Percentiles rank a stretch among this genome's conserved stretches.
phyloP scores from a whole-genome alignment of 2,329 filamentous ascomycete genomes.

The Bipolaris victoriae region DNA sequence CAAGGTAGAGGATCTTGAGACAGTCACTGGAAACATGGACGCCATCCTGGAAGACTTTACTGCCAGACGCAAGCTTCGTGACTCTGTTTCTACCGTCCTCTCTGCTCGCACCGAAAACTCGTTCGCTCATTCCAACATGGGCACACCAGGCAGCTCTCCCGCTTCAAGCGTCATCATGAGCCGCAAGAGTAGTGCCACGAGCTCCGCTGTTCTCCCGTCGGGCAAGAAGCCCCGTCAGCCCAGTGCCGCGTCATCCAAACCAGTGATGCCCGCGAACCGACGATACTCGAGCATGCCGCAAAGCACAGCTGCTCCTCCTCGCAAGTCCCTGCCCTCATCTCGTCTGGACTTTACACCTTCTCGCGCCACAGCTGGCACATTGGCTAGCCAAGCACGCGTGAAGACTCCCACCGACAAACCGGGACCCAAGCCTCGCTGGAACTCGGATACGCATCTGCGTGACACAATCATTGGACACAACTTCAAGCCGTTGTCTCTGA shows the following conservation, averaged over 20 bases:
- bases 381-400: conserved; percentile 31
- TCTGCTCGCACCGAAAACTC: conserved; percentile 74
- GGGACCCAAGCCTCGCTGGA: conserved; percentile 48
- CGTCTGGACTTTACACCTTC: conserved; percentile 32
- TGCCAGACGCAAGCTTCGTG: conserved; percentile 77
- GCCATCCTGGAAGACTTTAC: conserved; percentile 70
- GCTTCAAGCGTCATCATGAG: conserved; percentile 68
- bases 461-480: conserved; percentile 49
- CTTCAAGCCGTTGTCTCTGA: conserved; percentile 45
- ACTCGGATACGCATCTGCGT: conserved; percentile 46
- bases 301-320: conserved; percentile 25
- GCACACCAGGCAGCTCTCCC: conserved; percentile 66
- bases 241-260: conserved; percentile 53
- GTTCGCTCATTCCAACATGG: conserved; percentile 70
- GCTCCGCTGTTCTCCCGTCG: conserved; percentile 53
- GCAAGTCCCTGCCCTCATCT: conserved; percentile 29
- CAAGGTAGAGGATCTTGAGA: conserved; percentile 79
- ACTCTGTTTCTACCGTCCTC: conserved; percentile 91
- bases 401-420: conserved; percentile 39
- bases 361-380: conserved; percentile 35
- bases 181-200: conserved; percentile 57
- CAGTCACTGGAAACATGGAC: conserved; percentile 79
- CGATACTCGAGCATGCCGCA: conserved; percentile 58
- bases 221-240: conserved; percentile 56
- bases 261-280: conserved; percentile 50